Percentiles rank a stretch among this genome's conserved stretches.
Evolutionary conservation across 1,139 yeast species (phyloP).

Genomic region (Suhomyces taliae): DNA sequence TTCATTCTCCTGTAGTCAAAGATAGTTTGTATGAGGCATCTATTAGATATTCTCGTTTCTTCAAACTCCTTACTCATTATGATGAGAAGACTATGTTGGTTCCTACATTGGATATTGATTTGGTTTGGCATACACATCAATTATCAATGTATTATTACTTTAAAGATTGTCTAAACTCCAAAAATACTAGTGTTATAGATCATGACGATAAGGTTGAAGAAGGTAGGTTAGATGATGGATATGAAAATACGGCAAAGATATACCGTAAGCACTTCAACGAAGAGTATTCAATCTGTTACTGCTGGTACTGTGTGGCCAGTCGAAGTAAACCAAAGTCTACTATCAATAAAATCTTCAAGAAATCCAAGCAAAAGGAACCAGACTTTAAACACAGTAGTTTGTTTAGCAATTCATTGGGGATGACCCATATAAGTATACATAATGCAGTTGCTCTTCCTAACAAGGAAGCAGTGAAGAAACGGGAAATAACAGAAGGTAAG

Average conservation of each 20-base stretch:
- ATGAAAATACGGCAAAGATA: conserved; percentile 20
- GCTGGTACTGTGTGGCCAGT: conserved; percentile 24
- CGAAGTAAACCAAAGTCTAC: conserved; percentile 9
- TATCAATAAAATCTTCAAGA: conserved; percentile 10
- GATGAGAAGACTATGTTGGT: conserved; percentile 21
- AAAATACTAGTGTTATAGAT: conserved; percentile 19
- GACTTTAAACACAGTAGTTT: conserved; percentile 2
- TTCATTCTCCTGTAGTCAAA: conserved; percentile 21
- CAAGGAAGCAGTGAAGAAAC: conserved; percentile 4
- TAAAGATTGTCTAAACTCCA: conserved; percentile 17
- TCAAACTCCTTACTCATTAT: conserved; percentile 18
- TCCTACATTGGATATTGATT: conserved; percentile 42
- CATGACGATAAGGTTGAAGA: conserved; percentile 32
- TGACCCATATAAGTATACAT: conserved; percentile 22
- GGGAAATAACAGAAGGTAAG: conserved; percentile 6
- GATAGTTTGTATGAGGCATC: conserved; percentile 22
- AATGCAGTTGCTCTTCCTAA: conserved; percentile 17
- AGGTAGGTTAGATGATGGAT: conserved; percentile 20
- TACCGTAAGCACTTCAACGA: conserved; percentile 21
- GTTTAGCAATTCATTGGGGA: conserved; percentile 9
- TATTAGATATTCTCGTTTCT: conserved; percentile 28
- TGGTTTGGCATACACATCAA: conserved; percentile 44
- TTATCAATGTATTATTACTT: conserved; percentile 26
- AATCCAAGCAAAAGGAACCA: background rate
- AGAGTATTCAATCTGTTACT: conserved; percentile 28